A percentile compares a stretch with the other conserved stretches of the same genome.
phyloP scores from a whole-genome alignment of 2,329 filamentous ascomycete species.

The Fusarium nygamai region DNA sequence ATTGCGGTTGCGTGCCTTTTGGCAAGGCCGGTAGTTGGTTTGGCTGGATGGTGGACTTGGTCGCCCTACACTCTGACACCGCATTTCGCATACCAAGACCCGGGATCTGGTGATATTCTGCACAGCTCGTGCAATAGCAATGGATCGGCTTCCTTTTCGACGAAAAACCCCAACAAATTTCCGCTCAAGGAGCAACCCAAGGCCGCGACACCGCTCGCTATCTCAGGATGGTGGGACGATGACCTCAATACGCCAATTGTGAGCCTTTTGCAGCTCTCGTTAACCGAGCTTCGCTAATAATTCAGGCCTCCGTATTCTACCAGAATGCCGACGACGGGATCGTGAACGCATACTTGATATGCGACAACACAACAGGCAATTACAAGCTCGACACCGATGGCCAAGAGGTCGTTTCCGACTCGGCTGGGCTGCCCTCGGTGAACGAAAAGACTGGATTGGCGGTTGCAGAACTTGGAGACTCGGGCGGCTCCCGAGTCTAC shows the following conservation, averaged over 20 bases:
- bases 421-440: constrained; percentile 12
- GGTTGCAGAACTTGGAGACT: constrained; percentile 28
- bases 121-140: constrained; percentile 36
- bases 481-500: constrained; percentile 29
- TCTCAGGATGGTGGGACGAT: constrained; percentile 29
- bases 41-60: constrained; percentile 36
- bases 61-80: constrained; percentile 20
- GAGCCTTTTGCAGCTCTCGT: neutral
- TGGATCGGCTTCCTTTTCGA: constrained; percentile 25
- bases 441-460: constrained; percentile 30
- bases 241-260: constrained; percentile 24
- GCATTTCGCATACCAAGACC: constrained; percentile 36
- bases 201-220: constrained; percentile 11
- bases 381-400: constrained; percentile 16
- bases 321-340: constrained; percentile 15
- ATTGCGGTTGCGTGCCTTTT: constrained; percentile 8
- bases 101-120: constrained; percentile 28
- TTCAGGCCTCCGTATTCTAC: constrained; percentile 30
- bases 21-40: constrained; percentile 4
- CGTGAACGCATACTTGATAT: constrained; percentile 24
- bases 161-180: constrained; percentile 20
- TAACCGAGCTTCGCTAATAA: neutral
- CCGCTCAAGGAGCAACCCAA: constrained; percentile 21
- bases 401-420: constrained; percentile 14
- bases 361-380: constrained; percentile 23